These are phyloP conservation scores for Pythium apleroticum DNA, from an alignment of 352 stramenopile genomes.

Conservation along the genomic window DNA sequence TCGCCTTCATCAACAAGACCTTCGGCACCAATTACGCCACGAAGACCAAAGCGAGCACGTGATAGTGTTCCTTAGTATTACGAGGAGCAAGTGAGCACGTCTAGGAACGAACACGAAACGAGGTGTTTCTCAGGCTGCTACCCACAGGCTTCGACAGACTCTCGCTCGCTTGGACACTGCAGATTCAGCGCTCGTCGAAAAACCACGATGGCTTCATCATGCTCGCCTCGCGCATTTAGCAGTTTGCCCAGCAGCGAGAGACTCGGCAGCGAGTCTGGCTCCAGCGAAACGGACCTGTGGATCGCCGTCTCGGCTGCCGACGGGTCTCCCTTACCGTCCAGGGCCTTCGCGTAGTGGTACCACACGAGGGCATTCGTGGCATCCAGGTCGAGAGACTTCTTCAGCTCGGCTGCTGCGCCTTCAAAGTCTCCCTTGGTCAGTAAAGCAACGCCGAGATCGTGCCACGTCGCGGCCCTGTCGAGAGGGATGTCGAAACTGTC, in stretches of 20 bases:
- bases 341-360: constrained; percentile 61
- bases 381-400: constrained; percentile 44
- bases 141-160: constrained; percentile 10
- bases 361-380: constrained; percentile 37
- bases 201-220: constrained; percentile 68
- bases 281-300: constrained; percentile 43
- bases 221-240: constrained; percentile 58
- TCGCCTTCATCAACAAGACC: constrained; percentile 51
- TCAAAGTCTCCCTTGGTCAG: constrained; percentile 47
- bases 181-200: constrained; percentile 60
- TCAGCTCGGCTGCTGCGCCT: constrained; percentile 38
- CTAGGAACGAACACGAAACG: not conserved
- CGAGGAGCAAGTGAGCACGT: not conserved
- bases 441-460: constrained; percentile 50
- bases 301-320: constrained; percentile 50
- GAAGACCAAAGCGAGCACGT: constrained; percentile 7
- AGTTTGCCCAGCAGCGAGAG: constrained; percentile 64
- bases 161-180: constrained; percentile 38
- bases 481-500: constrained; percentile 34
- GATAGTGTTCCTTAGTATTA: constrained; percentile 5
- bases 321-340: constrained; percentile 48
- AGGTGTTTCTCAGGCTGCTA: not conserved
- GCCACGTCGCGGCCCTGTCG: constrained; percentile 48
- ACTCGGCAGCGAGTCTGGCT: constrained; percentile 47
- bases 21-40: constrained; percentile 45